Conservation (phyloP, 768 basidiomycete genomes). For the Pulveroboletus sp. region DNA sequence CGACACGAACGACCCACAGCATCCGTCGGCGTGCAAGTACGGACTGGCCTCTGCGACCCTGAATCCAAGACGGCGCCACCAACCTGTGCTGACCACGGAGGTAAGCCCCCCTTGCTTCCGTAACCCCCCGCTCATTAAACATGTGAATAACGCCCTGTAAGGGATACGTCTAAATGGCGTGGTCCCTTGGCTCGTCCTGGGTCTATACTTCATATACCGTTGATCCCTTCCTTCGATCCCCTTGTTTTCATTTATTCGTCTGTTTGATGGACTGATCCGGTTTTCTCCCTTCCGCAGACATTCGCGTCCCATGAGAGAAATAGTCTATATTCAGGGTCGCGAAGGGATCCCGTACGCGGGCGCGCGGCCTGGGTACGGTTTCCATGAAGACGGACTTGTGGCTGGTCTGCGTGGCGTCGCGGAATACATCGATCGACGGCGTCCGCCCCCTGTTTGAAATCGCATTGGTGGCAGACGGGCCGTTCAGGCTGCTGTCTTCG, state of each 20-base stretch:
- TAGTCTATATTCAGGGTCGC: conserved; percentile 56
- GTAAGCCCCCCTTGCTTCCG: conserved; percentile 29
- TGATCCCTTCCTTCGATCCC: background rate
- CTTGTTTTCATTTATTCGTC: background rate
- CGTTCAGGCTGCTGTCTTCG: conserved; percentile 13
- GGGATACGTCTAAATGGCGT: too few species aligned
- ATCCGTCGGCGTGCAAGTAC: conserved; percentile 43
- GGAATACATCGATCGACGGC: conserved; percentile 10
- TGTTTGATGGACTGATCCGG: background rate
- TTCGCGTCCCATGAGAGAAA: conserved; percentile 45
- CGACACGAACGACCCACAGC: conserved; percentile 74
- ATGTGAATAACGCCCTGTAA: too few species aligned
- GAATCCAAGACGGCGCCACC: conserved; percentile 67
- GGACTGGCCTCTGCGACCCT: conserved; percentile 62
- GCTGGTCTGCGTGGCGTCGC: conserved; percentile 35
- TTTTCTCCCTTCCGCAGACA: conserved; percentile 28
- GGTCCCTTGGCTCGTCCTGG: background rate
- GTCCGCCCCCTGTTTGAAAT: conserved; percentile 43
- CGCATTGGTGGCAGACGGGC: conserved; percentile 31
- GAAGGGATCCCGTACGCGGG: conserved; percentile 62
- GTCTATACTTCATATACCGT: background rate
- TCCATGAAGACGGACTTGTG: conserved; percentile 77
- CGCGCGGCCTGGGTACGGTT: conserved; percentile 73
- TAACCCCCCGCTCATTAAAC: background rate
- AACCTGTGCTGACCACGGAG: conserved; percentile 57